Evolutionary conservation across 164 flowering plant genomes (phyloP).

Genomic region (Dillenia suffruticosa): DNA sequence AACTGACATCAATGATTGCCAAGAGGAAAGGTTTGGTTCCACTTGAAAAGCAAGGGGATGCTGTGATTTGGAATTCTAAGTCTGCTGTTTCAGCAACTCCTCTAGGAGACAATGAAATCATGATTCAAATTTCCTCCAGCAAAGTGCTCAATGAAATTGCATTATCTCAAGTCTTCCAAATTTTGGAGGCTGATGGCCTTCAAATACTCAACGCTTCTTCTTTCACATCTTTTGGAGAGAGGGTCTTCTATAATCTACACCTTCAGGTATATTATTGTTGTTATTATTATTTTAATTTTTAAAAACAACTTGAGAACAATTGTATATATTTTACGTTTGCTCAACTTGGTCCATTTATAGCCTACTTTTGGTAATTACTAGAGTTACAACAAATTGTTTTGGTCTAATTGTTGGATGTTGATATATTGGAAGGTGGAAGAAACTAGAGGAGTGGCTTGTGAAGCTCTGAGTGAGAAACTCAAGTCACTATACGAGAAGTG

Average conservation of each 20-base stretch:
- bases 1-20: slow-evolving; percentile 26
- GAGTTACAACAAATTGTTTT: background rate
- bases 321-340: no score
- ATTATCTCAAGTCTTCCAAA: slow-evolving; percentile 33
- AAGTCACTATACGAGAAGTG: slow-evolving; percentile 14
- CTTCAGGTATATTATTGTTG: slow-evolving; percentile 33
- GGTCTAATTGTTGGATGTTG: background rate
- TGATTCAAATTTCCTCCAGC: slow-evolving; percentile 35
- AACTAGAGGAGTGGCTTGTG: slow-evolving; percentile 22
- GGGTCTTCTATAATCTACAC: slow-evolving; percentile 48
- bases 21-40: slow-evolving; percentile 8
- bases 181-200: slow-evolving; percentile 49
- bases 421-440: slow-evolving; percentile 24
- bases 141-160: slow-evolving; percentile 9
- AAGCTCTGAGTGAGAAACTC: slow-evolving; percentile 32
- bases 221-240: slow-evolving; percentile 33
- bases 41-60: slow-evolving; percentile 2
- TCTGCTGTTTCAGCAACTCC: slow-evolving; percentile 25
- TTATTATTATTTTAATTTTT: background rate
- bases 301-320: background rate
- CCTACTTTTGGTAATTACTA: background rate
- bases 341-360: background rate
- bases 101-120: slow-evolving; percentile 38
- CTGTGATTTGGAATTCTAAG: background rate
- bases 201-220: slow-evolving; percentile 38